phyloP scores from a whole-genome alignment of 1,284 basidiomycete species.

The Sporisorium reilianum region DNA sequence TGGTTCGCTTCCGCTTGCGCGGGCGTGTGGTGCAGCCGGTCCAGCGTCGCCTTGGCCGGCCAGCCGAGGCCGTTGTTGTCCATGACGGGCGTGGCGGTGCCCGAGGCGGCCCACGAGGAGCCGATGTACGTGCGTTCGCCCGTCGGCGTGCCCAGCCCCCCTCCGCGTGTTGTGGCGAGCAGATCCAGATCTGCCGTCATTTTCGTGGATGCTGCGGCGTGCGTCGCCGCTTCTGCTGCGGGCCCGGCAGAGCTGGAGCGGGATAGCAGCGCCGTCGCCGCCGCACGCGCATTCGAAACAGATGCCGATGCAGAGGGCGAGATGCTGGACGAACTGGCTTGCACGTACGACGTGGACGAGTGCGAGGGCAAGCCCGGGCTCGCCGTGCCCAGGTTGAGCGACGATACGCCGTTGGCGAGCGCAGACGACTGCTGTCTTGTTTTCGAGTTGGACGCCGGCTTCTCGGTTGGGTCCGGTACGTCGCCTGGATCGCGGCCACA shows the following conservation, averaged over 20 bases:
- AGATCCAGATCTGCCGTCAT: constrained; percentile 23
- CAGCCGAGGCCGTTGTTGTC: constrained; percentile 67
- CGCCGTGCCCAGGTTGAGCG: constrained; percentile 29
- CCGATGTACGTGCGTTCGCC: constrained; percentile 60
- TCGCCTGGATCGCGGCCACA: constrained; percentile 52
- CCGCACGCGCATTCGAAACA: constrained; percentile 24
- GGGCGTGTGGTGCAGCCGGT: constrained; percentile 60
- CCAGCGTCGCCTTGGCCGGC: constrained; percentile 64
- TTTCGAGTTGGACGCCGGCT: background rate
- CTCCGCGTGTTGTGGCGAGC: constrained; percentile 47
- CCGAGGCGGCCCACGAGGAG: constrained; percentile 37
- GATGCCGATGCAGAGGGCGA: constrained; percentile 5
- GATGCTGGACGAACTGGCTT: constrained; percentile 13
- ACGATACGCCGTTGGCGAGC: constrained; percentile 33
- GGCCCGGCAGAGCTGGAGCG: constrained; percentile 20
- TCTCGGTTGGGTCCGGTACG: constrained; percentile 6
- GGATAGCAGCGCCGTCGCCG: constrained; percentile 36
- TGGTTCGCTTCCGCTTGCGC: constrained; percentile 57
- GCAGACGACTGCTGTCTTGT: constrained; percentile 21
- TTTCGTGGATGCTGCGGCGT: constrained; percentile 15
- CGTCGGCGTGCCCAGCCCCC: constrained; percentile 62
- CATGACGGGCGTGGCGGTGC: constrained; percentile 60
- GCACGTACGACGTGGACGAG: constrained; percentile 22
- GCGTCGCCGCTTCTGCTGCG: background rate
- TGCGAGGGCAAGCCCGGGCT: constrained; percentile 13